Conservation (phyloP, 2,329 filamentous ascomycete genomes). For the Podosphaera fusca region DNA sequence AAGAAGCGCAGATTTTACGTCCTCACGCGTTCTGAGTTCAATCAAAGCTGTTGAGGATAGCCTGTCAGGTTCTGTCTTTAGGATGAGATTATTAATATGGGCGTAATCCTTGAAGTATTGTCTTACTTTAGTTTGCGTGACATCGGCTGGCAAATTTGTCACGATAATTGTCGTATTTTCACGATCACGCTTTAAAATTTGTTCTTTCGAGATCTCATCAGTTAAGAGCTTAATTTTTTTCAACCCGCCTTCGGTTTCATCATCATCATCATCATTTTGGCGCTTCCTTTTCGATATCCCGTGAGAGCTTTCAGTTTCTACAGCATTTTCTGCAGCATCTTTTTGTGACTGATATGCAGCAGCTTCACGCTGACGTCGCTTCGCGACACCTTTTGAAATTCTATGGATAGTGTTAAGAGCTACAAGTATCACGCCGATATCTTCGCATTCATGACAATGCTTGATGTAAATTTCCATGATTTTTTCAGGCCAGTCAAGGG, state of each 20-base stretch:
- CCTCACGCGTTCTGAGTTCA: conserved; percentile 63
- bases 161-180: conserved; percentile 77
- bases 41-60: conserved; percentile 48
- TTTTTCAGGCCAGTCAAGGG: conserved; percentile 55
- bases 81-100: conserved; percentile 52
- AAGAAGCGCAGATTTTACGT: conserved; percentile 59
- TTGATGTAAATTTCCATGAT: conserved; percentile 50
- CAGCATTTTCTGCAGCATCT: conserved; percentile 12
- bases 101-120: conserved; percentile 89
- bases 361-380: conserved; percentile 42
- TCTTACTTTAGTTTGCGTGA: conserved; percentile 48
- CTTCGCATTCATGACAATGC: conserved; percentile 80
- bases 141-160: conserved; percentile 46
- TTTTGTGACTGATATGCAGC: conserved; percentile 25
- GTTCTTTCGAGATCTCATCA: conserved; percentile 16
- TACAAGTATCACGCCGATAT: conserved; percentile 47
- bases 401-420: conserved; percentile 54
- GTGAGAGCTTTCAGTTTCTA: conserved; percentile 10
- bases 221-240: conserved; percentile 40
- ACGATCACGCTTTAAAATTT: conserved; percentile 50
- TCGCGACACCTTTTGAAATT: conserved; percentile 36
- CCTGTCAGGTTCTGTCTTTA: conserved; percentile 38
- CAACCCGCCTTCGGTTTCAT: conserved; percentile 25
- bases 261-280: conserved; percentile 32
- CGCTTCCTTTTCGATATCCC: conserved; percentile 43